Percentiles rank a stretch among this genome's conserved stretches.
phyloP scores from a whole-genome alignment of 2,329 filamentous ascomycete species.

The Pseudopyrenochaeta lycopersici region DNA sequence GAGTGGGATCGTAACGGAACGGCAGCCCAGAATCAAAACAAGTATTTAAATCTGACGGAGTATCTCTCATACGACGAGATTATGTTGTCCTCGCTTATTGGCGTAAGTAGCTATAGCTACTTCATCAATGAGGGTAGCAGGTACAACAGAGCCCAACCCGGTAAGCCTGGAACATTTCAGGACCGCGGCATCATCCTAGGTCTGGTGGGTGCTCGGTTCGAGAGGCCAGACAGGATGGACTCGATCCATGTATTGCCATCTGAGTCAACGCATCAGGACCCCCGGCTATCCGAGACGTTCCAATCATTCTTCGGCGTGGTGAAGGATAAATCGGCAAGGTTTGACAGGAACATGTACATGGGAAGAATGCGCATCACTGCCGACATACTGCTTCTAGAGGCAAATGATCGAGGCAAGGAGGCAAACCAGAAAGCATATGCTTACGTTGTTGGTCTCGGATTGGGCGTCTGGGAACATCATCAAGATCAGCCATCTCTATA shows the following conservation, averaged over 20 bases:
- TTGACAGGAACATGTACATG: constrained; percentile 8
- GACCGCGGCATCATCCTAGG: constrained; percentile 11
- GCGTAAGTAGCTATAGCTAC: constrained; percentile 7
- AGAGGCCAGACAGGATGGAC: constrained; percentile 9
- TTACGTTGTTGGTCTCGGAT: constrained; percentile 12
- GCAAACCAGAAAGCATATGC: constrained; percentile 2
- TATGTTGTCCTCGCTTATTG: constrained; percentile 11
- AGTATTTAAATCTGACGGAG: constrained; percentile 1
- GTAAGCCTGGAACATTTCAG: constrained; percentile 3
- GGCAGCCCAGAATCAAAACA: constrained; percentile 5
- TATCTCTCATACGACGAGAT: constrained; percentile 17
- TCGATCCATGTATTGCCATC: constrained; percentile 3
- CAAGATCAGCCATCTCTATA: constrained; percentile 3
- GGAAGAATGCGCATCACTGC: constrained; percentile 8
- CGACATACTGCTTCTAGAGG: constrained; percentile 11
- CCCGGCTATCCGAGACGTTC: background rate
- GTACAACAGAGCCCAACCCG: constrained; percentile 1
- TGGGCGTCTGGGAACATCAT: constrained; percentile 10
- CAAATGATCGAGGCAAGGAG: constrained; percentile 9
- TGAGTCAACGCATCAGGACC: background rate
- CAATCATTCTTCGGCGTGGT: constrained; percentile 1
- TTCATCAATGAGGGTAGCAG: constrained; percentile 14
- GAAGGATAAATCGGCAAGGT: background rate
- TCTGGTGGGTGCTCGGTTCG: constrained; percentile 12
- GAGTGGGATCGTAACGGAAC: constrained; percentile 17